Conservation (phyloP, 176 grass and related monocot species). For the Echinochloa phyllopogon region DNA sequence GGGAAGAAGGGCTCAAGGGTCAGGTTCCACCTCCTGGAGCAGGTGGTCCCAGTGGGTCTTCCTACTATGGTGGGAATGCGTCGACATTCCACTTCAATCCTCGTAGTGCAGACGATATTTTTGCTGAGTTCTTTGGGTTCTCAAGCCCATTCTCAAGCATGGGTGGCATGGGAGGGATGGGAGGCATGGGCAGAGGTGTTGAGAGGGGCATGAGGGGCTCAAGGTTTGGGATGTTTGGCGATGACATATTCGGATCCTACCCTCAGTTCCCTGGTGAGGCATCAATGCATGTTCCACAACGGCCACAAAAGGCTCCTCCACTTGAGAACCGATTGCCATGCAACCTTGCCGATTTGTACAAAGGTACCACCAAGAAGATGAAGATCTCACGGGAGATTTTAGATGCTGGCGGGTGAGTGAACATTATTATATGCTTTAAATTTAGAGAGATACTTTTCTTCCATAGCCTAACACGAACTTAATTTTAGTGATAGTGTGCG, state of each 20-base stretch:
- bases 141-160: slow-evolving; percentile 59
- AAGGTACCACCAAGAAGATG: slow-evolving; percentile 85
- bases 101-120: slow-evolving; percentile 74
- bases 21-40: slow-evolving; percentile 60
- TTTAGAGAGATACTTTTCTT: slow-evolving; percentile 10
- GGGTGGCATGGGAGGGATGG: slow-evolving; percentile 45
- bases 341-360: slow-evolving; percentile 82
- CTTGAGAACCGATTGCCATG: slow-evolving; percentile 72
- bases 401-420: slow-evolving; percentile 65
- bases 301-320: slow-evolving; percentile 53
- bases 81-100: slow-evolving; percentile 71
- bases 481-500: not conserved
- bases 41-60: slow-evolving; percentile 53
- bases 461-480: no score
- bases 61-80: slow-evolving; percentile 44
- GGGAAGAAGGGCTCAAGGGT: slow-evolving; percentile 82
- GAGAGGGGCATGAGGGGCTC: slow-evolving; percentile 46
- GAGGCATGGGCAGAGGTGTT: slow-evolving; percentile 38
- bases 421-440: slow-evolving; percentile 10
- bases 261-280: slow-evolving; percentile 51
- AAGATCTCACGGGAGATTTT: slow-evolving; percentile 88
- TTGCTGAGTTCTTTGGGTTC: slow-evolving; percentile 85
- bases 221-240: slow-evolving; percentile 58
- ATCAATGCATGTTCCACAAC: slow-evolving; percentile 54
- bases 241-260: slow-evolving; percentile 57